These are phyloP conservation scores for Pythium sukuiense DNA, from an alignment of 352 stramenopile species.

Conservation along the genomic window DNA sequence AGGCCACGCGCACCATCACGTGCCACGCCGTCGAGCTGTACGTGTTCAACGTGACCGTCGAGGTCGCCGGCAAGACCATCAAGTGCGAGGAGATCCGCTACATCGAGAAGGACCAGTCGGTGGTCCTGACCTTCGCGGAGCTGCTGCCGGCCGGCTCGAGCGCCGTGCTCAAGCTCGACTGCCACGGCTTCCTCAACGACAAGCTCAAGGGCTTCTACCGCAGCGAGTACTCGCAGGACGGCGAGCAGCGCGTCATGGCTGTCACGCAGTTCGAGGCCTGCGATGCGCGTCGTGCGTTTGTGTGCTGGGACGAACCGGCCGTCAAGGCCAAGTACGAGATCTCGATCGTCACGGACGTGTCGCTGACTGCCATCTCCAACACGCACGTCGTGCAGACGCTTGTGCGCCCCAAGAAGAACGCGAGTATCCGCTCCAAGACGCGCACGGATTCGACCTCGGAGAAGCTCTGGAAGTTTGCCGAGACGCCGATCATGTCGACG, in stretches of 20 bases:
- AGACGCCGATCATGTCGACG: conserved; percentile 96
- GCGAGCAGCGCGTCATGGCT: conserved; percentile 93
- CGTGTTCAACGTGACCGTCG: conserved; percentile 67
- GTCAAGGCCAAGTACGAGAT: conserved; percentile 96
- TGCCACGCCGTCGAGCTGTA: conserved; percentile 95
- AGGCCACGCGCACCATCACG: conserved; percentile 77
- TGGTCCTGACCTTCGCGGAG: conserved; percentile 54
- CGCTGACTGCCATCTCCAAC: conserved; percentile 95
- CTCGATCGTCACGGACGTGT: conserved; percentile 84
- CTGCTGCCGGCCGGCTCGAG: conserved; percentile 33
- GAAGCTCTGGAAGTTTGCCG: conserved; percentile 84
- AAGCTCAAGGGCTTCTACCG: conserved; percentile 97
- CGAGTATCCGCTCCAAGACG: conserved; percentile 46
- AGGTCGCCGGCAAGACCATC: conserved; percentile 40
- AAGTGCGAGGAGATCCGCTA: conserved; percentile 60
- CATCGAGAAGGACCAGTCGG: conserved; percentile 48
- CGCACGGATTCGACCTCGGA: conserved; percentile 39
- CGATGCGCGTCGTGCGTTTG: conserved; percentile 93
- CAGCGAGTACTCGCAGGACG: conserved; percentile 90
- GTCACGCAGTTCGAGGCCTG: conserved; percentile 86
- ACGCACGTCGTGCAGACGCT: conserved; percentile 92
- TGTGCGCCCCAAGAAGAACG: conserved; percentile 56
- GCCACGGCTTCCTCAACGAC: conserved; percentile 84
- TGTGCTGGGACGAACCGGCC: conserved; percentile 97
- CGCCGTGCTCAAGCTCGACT: conserved; percentile 49